Evolutionary conservation across 2,329 filamentous ascomycete species (phyloP).

Genomic region (Leptographium radiaticola): DNA sequence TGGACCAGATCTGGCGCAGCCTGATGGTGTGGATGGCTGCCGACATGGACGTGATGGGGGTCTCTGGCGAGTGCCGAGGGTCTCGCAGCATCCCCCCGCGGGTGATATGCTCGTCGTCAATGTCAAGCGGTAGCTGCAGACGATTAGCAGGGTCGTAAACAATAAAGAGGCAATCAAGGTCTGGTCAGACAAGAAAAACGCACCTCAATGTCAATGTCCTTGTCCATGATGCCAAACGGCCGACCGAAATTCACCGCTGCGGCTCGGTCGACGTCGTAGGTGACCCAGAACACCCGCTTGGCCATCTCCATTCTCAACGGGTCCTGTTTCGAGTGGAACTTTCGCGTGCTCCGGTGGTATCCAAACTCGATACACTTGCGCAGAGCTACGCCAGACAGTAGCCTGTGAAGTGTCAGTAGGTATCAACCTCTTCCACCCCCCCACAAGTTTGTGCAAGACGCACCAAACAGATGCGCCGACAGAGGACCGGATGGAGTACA

Average conservation of each 20-base stretch:
- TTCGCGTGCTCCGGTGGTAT: constrained; percentile 14
- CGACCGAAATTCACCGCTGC: constrained; percentile 15
- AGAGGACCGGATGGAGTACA: constrained; percentile 19
- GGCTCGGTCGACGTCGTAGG: constrained; percentile 15
- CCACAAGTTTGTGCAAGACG: neutral
- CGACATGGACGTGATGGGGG: constrained; percentile 17
- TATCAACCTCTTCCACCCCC: neutral
- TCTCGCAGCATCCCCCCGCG: constrained; percentile 10
- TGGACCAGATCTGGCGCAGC: constrained; percentile 18
- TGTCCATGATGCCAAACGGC: constrained; percentile 15
- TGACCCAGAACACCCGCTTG: constrained; percentile 17
- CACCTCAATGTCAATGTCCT: constrained; percentile 17
- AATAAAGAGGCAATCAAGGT: neutral
- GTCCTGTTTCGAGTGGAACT: neutral
- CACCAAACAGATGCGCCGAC: constrained; percentile 16
- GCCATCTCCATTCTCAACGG: constrained; percentile 13
- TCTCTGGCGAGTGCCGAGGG: constrained; percentile 7
- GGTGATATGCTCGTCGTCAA: constrained; percentile 18
- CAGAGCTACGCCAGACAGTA: constrained; percentile 17
- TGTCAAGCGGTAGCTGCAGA: constrained; percentile 15
- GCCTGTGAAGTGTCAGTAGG: constrained; percentile 6
- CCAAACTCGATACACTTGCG: constrained; percentile 21
- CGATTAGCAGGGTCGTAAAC: neutral
- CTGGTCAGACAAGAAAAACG: neutral
- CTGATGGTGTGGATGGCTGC: constrained; percentile 18